Evolutionary conservation across 441 rosid genomes (phyloP), one percentile per base, ranked within the genome.

Genomic region (Pelargonium cotyledonis): DNA sequence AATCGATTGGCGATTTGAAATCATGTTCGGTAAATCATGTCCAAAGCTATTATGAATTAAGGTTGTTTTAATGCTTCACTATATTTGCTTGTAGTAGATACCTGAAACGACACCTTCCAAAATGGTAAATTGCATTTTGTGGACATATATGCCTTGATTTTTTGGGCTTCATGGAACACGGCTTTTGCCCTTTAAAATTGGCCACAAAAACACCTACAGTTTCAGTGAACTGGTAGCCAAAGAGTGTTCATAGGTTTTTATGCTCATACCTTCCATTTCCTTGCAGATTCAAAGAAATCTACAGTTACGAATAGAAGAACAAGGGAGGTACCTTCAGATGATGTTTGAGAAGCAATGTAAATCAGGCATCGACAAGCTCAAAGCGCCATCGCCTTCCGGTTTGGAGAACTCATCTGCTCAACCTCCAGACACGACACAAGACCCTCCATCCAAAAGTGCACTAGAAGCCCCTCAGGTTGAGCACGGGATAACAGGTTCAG

Each of bases 221-320:
- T 41, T 41, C 44, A 41, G 44, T 41, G 44, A 41, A 41, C 44
- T 8, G 44, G 44, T 41, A 41, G 44, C 41, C 41, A 38, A 38
- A 38, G 1, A 38, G 41, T 38, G 41, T 6, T 38, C 41, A 6
- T 6, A 6, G 2, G 1, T 41, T 8, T 41, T 41, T 41, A 41
- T 49, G 7, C 15, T 49, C 6, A 41, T 68, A 41, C 63, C 8
- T 61, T 68, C 23, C 47, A 16, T 18, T 63, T 65, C 58, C 72
- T 71, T 65, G 69, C 87, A 92, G 98, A 94, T 94, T 64, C 97
- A 94, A 85, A 85, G 97, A 79, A 94, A 84, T 76, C 78, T 94
- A 72, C 98, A 94, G 84, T 80, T 94, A 76, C 87, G 88, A 19
- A 89, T 93, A 76, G 97, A 93, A 84, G 97, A 93, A 83, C 96